These are phyloP conservation scores for Escallonia rubra DNA, from an alignment of 129 eudicot genomes.

Conservation along the genomic window DNA sequence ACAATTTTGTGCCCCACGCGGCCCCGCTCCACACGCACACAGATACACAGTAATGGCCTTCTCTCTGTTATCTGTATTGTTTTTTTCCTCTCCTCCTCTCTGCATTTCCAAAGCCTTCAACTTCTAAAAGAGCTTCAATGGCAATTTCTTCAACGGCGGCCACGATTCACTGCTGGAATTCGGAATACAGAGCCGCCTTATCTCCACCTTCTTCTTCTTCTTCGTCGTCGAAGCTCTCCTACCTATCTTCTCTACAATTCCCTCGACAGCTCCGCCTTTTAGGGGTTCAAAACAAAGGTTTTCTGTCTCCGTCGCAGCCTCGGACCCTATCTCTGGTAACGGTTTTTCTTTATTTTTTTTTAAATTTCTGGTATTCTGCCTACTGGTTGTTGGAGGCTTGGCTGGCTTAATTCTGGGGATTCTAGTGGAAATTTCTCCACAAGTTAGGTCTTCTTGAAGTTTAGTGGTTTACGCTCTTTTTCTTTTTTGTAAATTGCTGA, in stretches of 20 bases:
- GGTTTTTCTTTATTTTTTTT: background rate
- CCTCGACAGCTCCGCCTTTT: constrained; percentile 19
- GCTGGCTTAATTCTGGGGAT: too few species aligned
- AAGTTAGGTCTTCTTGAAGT: too few species aligned
- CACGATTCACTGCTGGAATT: constrained; percentile 11
- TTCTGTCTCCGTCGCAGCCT: constrained; percentile 19
- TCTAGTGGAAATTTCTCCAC: too few species aligned
- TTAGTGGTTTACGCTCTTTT: too few species aligned
- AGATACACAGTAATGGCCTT: too few species aligned
- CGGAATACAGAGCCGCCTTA: constrained; percentile 1
- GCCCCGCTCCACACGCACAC: too few species aligned
- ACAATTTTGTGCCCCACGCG: too few species aligned
- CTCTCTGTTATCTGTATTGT: background rate
- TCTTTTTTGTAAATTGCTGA: too few species aligned
- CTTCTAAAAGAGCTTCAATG: constrained; percentile 28
- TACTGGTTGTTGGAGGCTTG: too few species aligned
- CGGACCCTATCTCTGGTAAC: constrained; percentile 38
- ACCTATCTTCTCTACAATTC: constrained; percentile 31
- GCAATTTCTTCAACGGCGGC: constrained; percentile 45
- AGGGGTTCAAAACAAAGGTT: constrained; percentile 11
- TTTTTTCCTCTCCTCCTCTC: background rate
- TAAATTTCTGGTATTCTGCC: background rate
- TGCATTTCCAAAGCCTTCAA: constrained; percentile 1
- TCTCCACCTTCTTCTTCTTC: constrained; percentile 24
- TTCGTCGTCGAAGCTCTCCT: constrained; percentile 25